A percentile compares a stretch with the other conserved stretches of the same genome.
Evolutionary conservation across 345 rosid species (phyloP).

Genomic region (Dovyalis caffra): DNA sequence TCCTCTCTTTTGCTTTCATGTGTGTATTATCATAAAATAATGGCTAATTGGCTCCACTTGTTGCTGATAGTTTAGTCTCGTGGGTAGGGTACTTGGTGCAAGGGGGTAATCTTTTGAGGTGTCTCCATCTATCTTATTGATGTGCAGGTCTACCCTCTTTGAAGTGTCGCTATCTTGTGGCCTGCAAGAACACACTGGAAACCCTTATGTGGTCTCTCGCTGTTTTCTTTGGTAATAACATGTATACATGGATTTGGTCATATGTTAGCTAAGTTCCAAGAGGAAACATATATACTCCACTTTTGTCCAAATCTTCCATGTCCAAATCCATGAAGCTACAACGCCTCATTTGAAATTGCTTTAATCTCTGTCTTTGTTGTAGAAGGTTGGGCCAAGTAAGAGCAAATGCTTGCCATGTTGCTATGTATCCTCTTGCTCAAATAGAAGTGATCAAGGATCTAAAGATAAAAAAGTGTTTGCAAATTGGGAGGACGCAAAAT

Average conservation of each 20-base stretch:
- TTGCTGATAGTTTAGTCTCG: background rate
- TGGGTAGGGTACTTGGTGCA: background rate
- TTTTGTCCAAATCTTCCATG: conserved; percentile 28
- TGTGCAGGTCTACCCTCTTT: conserved; percentile 24
- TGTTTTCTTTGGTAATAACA: background rate
- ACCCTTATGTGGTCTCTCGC: conserved; percentile 23
- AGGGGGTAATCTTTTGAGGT: conserved; percentile 37
- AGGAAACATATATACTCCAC: conserved; percentile 22
- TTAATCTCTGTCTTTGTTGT: conserved; percentile 1
- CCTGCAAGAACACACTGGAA: too few relatives aligned
- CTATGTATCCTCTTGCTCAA: too few relatives aligned
- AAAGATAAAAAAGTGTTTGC: too few relatives aligned
- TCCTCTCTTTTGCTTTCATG: conserved; percentile 8
- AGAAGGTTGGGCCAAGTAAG: background rate
- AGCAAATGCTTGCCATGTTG: too few relatives aligned
- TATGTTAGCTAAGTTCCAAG: conserved; percentile 22
- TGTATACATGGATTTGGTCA: too few relatives aligned
- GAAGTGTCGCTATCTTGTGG: conserved; percentile 48
- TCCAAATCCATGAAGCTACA: conserved; percentile 11
- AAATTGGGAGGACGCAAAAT: too few relatives aligned
- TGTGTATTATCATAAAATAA: conserved; percentile 23
- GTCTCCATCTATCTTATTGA: conserved; percentile 41
- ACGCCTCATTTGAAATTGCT: conserved; percentile 2
- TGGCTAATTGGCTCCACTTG: conserved; percentile 24
- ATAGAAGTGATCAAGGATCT: too few relatives aligned